Percentiles rank a stretch among this genome's conserved stretches.
Conservation (phyloP, 2,329 filamentous ascomycete genomes). For the Stachybotrys elegans region DNA sequence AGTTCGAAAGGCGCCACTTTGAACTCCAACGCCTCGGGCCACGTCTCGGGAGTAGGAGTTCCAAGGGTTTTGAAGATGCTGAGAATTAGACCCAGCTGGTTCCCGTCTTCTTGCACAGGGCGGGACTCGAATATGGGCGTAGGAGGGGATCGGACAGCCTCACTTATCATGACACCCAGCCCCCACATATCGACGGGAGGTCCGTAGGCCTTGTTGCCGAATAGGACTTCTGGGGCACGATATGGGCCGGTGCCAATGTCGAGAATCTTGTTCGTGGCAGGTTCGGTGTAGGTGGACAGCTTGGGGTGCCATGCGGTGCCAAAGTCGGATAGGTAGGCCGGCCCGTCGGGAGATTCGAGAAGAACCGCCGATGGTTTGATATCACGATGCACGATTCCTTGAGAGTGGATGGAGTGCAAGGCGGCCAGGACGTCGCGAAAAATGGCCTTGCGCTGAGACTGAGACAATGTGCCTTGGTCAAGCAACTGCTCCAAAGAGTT, state of each 20-base stretch:
- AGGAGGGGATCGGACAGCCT: conserved; percentile 54
- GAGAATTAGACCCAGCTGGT: conserved; percentile 82
- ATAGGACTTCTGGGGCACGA: conserved; percentile 83
- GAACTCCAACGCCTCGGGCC: conserved; percentile 73
- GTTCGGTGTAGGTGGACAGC: conserved; percentile 56
- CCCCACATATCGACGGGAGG: conserved; percentile 83
- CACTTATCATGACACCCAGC: conserved; percentile 76
- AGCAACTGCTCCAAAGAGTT: conserved; percentile 68
- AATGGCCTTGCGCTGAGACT: conserved; percentile 29
- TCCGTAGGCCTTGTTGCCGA: conserved; percentile 72
- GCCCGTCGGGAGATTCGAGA: conserved; percentile 59
- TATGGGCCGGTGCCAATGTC: conserved; percentile 94
- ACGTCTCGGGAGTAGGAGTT: conserved; percentile 72
- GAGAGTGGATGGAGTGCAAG: conserved; percentile 64
- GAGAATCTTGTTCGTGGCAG: conserved; percentile 68
- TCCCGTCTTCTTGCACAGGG: conserved; percentile 69
- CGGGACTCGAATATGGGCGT: conserved; percentile 78
- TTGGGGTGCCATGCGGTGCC: conserved; percentile 80
- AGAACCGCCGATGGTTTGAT: conserved; percentile 90
- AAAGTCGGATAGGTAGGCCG: conserved; percentile 83
- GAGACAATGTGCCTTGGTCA: conserved; percentile 26
- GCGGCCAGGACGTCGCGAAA: conserved; percentile 66
- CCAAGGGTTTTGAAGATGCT: conserved; percentile 92
- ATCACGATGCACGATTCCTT: conserved; percentile 85
- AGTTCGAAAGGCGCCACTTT: conserved; percentile 81